Conservation (phyloP, 495 filamentous ascomycete species). For the Penicillium odoratum region DNA sequence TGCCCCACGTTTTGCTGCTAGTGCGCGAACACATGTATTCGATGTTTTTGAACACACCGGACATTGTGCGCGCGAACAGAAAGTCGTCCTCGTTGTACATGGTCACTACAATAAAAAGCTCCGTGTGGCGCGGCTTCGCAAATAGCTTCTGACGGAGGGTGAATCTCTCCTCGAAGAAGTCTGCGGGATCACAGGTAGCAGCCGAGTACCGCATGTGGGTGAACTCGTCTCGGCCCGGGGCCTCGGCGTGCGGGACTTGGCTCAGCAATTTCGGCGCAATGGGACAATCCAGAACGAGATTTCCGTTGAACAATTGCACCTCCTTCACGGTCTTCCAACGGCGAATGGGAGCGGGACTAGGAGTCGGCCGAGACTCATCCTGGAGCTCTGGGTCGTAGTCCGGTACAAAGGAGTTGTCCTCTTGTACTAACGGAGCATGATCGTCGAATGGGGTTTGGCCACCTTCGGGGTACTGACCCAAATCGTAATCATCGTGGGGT, state of each 20-base stretch:
- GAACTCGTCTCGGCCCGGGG: slow-evolving; percentile 90
- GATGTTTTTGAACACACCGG: slow-evolving; percentile 97
- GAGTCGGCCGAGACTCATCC: slow-evolving; percentile 50
- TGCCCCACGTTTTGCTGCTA: slow-evolving; percentile 95
- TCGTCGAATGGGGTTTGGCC: slow-evolving; percentile 59
- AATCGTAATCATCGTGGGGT: slow-evolving; percentile 59
- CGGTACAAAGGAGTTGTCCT: slow-evolving; percentile 57
- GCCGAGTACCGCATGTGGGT: slow-evolving; percentile 99
- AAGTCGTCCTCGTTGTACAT: slow-evolving; percentile 99
- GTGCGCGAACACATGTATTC: slow-evolving; percentile 93
- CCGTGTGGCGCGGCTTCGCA: slow-evolving; percentile 88
- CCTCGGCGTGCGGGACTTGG: slow-evolving; percentile 76
- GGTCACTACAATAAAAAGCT: slow-evolving; percentile 96
- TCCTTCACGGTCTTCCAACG: slow-evolving; percentile 99
- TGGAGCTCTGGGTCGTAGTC: slow-evolving; percentile 50
- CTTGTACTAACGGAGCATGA: slow-evolving; percentile 51
- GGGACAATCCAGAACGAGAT: slow-evolving; percentile 95
- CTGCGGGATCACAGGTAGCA: slow-evolving; percentile 88
- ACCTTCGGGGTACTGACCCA: slow-evolving; percentile 50
- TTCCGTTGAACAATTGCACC: slow-evolving; percentile 93
- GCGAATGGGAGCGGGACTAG: slow-evolving; percentile 69
- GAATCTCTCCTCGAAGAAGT: slow-evolving; percentile 87
- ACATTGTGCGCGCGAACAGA: slow-evolving; percentile 94
- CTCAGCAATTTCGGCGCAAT: slow-evolving; percentile 86
- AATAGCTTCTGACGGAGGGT: slow-evolving; percentile 94